phyloP scores from a whole-genome alignment of 139 green algal genomes.

The Volvox reticuliferus region DNA sequence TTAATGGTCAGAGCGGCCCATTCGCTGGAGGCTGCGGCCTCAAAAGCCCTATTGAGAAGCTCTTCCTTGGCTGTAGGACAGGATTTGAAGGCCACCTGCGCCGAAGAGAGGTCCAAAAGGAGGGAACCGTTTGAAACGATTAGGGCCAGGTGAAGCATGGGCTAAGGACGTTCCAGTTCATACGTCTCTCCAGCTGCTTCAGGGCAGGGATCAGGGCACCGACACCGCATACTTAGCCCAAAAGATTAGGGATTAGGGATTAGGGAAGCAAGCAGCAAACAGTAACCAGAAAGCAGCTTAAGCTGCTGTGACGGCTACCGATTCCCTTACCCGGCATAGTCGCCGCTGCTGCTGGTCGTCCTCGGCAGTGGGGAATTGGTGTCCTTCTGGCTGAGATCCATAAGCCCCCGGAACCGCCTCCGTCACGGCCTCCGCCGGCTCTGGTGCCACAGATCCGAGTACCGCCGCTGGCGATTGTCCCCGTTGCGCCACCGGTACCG shows the following conservation, averaged over 20 bases:
- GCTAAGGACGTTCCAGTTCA: too few species aligned
- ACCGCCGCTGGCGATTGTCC: background rate
- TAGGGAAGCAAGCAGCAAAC: too few species aligned
- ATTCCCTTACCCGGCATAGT: background rate
- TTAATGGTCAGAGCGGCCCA: slow-evolving; percentile 3
- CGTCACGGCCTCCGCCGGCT: background rate
- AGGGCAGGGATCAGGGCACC: too few species aligned
- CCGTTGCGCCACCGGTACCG: background rate
- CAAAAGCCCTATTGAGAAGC: background rate
- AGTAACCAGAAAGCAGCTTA: too few species aligned
- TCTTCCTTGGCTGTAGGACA: background rate
- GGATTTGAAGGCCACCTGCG: background rate
- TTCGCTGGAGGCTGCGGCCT: background rate
- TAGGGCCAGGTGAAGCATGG: too few species aligned
- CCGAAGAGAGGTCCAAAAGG: background rate
- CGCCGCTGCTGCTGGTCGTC: background rate
- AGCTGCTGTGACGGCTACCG: too few species aligned
- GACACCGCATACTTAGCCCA: too few species aligned
- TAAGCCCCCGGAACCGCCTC: background rate
- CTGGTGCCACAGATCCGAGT: background rate
- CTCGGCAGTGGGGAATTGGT: background rate
- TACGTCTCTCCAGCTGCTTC: too few species aligned
- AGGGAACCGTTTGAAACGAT: background rate
- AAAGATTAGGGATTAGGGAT: too few species aligned
- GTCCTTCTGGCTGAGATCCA: background rate